These are phyloP conservation scores for Batrachochytrium dendrobatidis DNA, from an alignment of 371 early-diverging fungal species.

Conservation along the genomic window DNA sequence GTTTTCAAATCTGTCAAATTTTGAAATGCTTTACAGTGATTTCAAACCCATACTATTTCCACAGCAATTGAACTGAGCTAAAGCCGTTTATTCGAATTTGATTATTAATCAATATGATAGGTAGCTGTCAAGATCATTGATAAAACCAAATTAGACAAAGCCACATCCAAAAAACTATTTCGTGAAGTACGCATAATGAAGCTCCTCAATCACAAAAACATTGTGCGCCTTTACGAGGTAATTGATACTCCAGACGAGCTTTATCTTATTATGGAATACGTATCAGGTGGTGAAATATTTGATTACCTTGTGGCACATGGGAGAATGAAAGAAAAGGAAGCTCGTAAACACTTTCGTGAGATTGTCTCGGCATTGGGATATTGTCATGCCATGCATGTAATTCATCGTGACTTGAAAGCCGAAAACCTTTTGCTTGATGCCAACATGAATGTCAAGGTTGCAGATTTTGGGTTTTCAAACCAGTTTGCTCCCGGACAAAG, in stretches of 20 bases:
- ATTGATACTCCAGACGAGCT: conserved; percentile 54
- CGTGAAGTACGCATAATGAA: conserved; percentile 68
- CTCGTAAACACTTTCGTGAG: conserved; percentile 56
- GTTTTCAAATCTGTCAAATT: too few relatives aligned
- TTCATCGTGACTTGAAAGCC: conserved; percentile 62
- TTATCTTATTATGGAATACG: conserved; percentile 50
- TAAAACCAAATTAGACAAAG: conserved; percentile 44
- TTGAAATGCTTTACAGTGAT: too few relatives aligned
- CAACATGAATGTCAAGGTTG: conserved; percentile 52
- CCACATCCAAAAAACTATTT: conserved; percentile 44
- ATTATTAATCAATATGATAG: too few relatives aligned
- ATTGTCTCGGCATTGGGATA: conserved; percentile 55
- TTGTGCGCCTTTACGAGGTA: conserved; percentile 61
- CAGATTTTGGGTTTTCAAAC: conserved; percentile 69
- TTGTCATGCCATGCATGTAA: conserved; percentile 55
- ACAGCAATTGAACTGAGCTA: too few relatives aligned
- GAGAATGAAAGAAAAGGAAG: conserved; percentile 55
- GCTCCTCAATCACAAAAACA: conserved; percentile 50
- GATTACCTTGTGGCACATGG: conserved; percentile 56
- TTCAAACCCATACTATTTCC: too few relatives aligned
- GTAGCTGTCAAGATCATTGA: conserved; percentile 54
- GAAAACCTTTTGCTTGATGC: conserved; percentile 46
- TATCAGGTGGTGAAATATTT: conserved; percentile 48
- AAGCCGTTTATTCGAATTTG: too few relatives aligned
- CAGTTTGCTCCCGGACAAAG: conserved; percentile 52